Evolutionary conservation across 352 stramenopile genomes (phyloP).

Genomic region (Globisporangium abappressorium): DNA sequence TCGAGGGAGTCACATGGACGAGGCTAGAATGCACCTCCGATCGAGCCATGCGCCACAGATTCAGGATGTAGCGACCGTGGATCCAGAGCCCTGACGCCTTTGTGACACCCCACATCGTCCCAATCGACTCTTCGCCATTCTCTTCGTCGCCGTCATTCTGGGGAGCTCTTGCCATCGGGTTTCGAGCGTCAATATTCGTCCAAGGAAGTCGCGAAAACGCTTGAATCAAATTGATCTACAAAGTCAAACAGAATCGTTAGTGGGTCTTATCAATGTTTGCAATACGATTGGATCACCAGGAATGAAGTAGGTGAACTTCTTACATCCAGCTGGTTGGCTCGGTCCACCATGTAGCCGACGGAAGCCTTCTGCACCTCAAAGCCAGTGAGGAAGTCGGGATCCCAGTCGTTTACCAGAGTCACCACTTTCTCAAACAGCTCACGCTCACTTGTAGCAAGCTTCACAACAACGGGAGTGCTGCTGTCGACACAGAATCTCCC

Average conservation of each 20-base stretch:
- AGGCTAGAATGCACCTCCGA: constrained; percentile 51
- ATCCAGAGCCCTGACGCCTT: constrained; percentile 89
- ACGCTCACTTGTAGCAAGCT: constrained; percentile 39
- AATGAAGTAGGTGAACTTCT: neutral
- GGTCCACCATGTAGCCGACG: constrained; percentile 74
- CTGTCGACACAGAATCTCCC: constrained; percentile 34
- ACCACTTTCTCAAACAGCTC: constrained; percentile 59
- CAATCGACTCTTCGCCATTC: constrained; percentile 40
- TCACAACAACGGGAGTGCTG: constrained; percentile 24
- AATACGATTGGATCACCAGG: neutral
- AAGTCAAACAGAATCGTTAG: neutral
- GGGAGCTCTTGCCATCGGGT: constrained; percentile 26
- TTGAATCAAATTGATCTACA: constrained; percentile 72
- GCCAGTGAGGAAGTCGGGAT: constrained; percentile 88
- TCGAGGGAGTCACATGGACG: neutral
- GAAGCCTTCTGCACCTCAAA: constrained; percentile 87
- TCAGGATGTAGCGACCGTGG: constrained; percentile 87
- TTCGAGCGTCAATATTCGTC: constrained; percentile 50
- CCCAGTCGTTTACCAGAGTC: constrained; percentile 55
- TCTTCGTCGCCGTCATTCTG: constrained; percentile 29
- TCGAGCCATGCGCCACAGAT: constrained; percentile 88
- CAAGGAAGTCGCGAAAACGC: constrained; percentile 57
- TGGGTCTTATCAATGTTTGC: neutral
- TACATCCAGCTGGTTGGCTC: constrained; percentile 57
- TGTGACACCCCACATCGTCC: constrained; percentile 72